Base-by-base conservation (phyloP, 345 rosid species). In the Citrus glauca region DNA sequence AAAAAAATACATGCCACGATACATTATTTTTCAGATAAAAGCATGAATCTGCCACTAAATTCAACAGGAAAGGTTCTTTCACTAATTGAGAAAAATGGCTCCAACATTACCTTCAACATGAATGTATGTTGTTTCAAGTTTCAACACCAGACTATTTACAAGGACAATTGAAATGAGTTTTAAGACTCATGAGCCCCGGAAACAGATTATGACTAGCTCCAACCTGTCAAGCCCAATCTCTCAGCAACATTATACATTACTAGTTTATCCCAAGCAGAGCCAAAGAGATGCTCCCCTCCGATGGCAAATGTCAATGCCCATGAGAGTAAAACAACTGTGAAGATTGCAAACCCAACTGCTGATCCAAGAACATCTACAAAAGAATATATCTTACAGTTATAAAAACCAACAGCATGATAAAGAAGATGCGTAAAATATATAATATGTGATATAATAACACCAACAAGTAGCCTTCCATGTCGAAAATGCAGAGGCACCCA, bases 211-310 rank as follows among this genome's bases (percentile, higher is more conserved):
- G 30, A 67, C 84, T 85, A 89, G 59, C 78, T 84, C 91, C 90
- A 88, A 65, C 97, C 94, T n/a, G 98, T 89, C 81, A 94, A 84
- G 66, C 97, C 99, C 74, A 93, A 82, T 81, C 86, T 88, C 45
- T 91, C 96, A 38, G 98, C 98, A 76, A 94, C 92, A 38, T 93
- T 94, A 84, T 94, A 97, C 98, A 97, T 91, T 64, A 94, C 92
- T 48, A 97, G 93, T 81, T 97, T 81, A 88, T 93, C 85, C 97
- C 97, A 96, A 35, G 84, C 82, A 56, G 91, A 82, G 40, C 99
- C 98, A 11, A 96, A 91, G 38, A 96, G 90, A 6, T 72, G 63
- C 83, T 92, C 92, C 73, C 99, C 98, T 42, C 99, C 99, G 0
- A 96, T 86, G 13, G 90, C 82, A 70, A 96, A 96, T 14, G 98